Percentiles rank a stretch among this genome's conserved stretches.
phyloP scores from a whole-genome alignment of 495 filamentous ascomycete species.

The Annulohypoxylon maeteangense region DNA sequence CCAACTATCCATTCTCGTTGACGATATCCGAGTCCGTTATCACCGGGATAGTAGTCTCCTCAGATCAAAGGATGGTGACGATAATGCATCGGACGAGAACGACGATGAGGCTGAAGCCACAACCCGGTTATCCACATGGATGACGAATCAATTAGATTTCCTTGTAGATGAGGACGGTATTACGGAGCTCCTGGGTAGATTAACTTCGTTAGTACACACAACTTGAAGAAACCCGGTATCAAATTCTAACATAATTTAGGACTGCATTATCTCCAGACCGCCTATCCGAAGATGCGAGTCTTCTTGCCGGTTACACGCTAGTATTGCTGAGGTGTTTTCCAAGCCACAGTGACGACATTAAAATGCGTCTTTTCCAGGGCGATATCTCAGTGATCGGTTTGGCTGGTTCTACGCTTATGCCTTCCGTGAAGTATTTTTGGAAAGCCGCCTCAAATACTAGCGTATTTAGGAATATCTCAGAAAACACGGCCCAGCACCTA shows the following conservation, averaged over 20 bases:
- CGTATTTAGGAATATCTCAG: conserved; percentile 70
- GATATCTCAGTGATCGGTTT: conserved; percentile 67
- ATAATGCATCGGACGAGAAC: conserved; percentile 30
- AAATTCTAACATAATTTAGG: conserved; percentile 32
- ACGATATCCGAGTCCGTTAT: conserved; percentile 54
- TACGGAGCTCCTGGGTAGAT: conserved; percentile 50
- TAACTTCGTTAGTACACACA: conserved; percentile 51
- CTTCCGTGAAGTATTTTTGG: conserved; percentile 93
- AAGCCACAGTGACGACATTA: conserved; percentile 83
- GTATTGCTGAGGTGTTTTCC: conserved; percentile 90
- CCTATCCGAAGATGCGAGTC: conserved; percentile 69
- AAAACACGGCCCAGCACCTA: conserved; percentile 32
- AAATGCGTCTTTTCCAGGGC: conserved; percentile 92
- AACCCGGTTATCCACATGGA: conserved; percentile 46
- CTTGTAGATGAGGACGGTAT: conserved; percentile 56
- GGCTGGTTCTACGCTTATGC: conserved; percentile 55
- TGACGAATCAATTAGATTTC: conserved; percentile 47
- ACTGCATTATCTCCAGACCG: conserved; percentile 43
- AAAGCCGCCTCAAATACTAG: conserved; percentile 72
- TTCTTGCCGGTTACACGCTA: conserved; percentile 86
- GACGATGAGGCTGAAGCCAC: conserved; percentile 39
- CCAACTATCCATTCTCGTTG: conserved; percentile 45
- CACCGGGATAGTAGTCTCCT: neutral
- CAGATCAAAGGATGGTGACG: conserved; percentile 1
- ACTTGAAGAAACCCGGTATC: conserved; percentile 15